Percentiles rank a stretch among this genome's conserved stretches.
phyloP scores from a whole-genome alignment of 441 rosid genomes.

The Lepidium campestre region DNA sequence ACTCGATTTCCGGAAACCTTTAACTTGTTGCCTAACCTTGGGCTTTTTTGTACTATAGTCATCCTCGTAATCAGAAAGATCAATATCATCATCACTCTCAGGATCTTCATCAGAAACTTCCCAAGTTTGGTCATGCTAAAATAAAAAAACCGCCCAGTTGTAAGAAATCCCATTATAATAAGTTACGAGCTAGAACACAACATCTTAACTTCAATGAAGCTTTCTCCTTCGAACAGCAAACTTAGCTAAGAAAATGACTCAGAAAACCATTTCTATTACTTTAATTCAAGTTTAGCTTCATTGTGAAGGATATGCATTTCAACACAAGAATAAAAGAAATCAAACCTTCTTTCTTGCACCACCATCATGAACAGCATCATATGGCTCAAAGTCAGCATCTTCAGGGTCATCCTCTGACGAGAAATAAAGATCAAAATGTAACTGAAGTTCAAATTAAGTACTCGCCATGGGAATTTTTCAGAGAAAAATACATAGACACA shows the following conservation, averaged over 20 bases:
- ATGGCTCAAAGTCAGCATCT: slow-evolving; percentile 94
- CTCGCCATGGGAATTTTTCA: not conserved
- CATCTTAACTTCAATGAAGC: not conserved
- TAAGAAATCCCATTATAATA: slow-evolving; percentile 13
- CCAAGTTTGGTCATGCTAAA: slow-evolving; percentile 68
- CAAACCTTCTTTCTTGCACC: slow-evolving; percentile 54
- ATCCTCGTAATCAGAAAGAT: slow-evolving; percentile 70
- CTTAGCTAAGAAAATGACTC: not conserved
- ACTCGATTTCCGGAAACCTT: slow-evolving; percentile 48
- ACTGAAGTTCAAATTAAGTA: slow-evolving; percentile 15
- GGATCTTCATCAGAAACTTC: slow-evolving; percentile 75
- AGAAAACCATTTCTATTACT: not conserved
- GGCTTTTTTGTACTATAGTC: slow-evolving; percentile 57
- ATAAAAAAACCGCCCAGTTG: slow-evolving; percentile 9
- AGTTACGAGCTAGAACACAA: slow-evolving; percentile 10
- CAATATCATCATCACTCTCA: slow-evolving; percentile 59
- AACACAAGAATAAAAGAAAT: slow-evolving; percentile 5
- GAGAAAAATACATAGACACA: not conserved
- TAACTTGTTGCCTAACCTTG: slow-evolving; percentile 57
- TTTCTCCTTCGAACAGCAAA: not conserved
- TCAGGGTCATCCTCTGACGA: slow-evolving; percentile 89
- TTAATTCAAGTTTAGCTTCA: not conserved
- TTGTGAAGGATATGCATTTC: not conserved
- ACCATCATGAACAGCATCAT: slow-evolving; percentile 40
- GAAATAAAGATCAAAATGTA: slow-evolving; percentile 31